Evolutionary conservation across 768 basidiomycete genomes (phyloP).

Genomic region (Phlebiopsis flavidoalba): DNA sequence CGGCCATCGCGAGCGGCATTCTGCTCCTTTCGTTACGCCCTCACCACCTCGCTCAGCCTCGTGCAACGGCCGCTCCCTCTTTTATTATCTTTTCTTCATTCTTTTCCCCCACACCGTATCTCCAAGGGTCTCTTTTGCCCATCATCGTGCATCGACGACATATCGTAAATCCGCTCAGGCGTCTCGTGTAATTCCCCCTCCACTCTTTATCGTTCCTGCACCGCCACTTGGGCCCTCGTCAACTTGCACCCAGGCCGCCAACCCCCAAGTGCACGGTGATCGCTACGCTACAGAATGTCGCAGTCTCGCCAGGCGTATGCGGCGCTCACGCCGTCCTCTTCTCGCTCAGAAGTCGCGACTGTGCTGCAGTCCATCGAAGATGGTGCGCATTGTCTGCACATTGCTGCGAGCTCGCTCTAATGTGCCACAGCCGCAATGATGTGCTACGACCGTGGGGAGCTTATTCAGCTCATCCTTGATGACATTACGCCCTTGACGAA

Average conservation of each 20-base stretch:
- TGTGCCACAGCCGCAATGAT: not conserved
- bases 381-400: conserved; percentile 28
- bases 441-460: conserved; percentile 38
- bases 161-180: conserved; percentile 1
- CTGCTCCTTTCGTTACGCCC: not conserved
- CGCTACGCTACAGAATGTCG: conserved; percentile 31
- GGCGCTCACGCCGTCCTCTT: conserved; percentile 41
- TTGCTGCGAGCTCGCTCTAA: not conserved
- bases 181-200: not conserved
- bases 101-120: not conserved
- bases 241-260: not conserved
- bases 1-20: not conserved
- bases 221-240: not conserved
- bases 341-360: conserved; percentile 38
- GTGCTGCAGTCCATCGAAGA: conserved; percentile 48
- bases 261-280: not conserved
- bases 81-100: conserved; percentile 2
- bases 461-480: conserved; percentile 53
- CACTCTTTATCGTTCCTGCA: not conserved
- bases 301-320: conserved; percentile 41
- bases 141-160: not conserved
- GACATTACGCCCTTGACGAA: conserved; percentile 39
- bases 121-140: not conserved
- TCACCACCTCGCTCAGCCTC: not conserved
- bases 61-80: not conserved